These are phyloP conservation scores for Wickerhamomyces sydowiorum DNA, from an alignment of 805 yeast genomes.

Conservation along the genomic window DNA sequence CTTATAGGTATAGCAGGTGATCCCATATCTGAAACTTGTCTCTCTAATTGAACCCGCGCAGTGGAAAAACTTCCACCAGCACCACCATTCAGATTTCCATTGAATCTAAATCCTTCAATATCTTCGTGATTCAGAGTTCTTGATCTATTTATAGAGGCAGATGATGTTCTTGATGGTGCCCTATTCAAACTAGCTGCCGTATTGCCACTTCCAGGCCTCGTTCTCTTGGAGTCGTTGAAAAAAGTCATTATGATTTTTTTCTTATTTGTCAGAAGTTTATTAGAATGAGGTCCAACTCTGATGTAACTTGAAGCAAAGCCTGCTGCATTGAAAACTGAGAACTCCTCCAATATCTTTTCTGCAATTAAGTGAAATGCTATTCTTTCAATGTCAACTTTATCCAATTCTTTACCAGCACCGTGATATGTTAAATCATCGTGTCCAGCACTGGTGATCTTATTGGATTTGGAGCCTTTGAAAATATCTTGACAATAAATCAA, in stretches of 20 bases:
- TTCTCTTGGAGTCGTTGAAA: slow-evolving; percentile 23
- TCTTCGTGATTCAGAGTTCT: slow-evolving; percentile 5
- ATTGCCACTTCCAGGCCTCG: slow-evolving; percentile 12
- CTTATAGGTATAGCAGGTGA: slow-evolving; percentile 16
- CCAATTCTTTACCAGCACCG: slow-evolving; percentile 62
- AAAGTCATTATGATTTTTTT: slow-evolving; percentile 49
- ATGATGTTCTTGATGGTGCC: slow-evolving; percentile 3
- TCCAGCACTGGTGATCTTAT: slow-evolving; percentile 57
- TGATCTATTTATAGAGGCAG: slow-evolving; percentile 2
- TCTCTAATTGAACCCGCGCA: slow-evolving; percentile 18
- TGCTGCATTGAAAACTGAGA: slow-evolving; percentile 61
- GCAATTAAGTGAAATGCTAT: slow-evolving; percentile 74
- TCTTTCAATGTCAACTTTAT: slow-evolving; percentile 72
- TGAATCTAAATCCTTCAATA: slow-evolving; percentile 15
- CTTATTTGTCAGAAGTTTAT: slow-evolving; percentile 36
- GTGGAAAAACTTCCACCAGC: slow-evolving; percentile 2
- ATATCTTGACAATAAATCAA: slow-evolving; percentile 78
- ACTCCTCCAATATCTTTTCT: slow-evolving; percentile 62
- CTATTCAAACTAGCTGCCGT: slow-evolving; percentile 3
- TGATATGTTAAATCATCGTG: slow-evolving; percentile 56
- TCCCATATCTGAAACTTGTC: slow-evolving; percentile 15
- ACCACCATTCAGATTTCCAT: slow-evolving; percentile 18
- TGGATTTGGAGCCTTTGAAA: slow-evolving; percentile 62
- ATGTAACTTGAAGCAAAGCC: slow-evolving; percentile 82
- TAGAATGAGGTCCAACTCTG: slow-evolving; percentile 52